Conservation (phyloP, 2,329 filamentous ascomycete species). For the Blastomyces percursus region DNA sequence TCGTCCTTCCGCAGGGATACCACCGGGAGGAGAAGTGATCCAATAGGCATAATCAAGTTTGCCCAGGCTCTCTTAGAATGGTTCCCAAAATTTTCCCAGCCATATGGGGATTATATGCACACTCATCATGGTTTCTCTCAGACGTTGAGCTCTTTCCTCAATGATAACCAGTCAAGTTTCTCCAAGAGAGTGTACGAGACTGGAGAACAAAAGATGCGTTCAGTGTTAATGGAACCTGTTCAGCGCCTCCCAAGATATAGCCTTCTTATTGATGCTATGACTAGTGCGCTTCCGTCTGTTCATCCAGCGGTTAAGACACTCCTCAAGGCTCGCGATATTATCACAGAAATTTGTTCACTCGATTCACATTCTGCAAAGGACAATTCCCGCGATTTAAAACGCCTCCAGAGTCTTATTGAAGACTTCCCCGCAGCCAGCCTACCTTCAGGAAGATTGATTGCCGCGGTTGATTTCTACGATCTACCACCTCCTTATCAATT, state of each 20-base stretch:
- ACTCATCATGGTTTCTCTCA: conserved; percentile 80
- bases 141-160: conserved; percentile 66
- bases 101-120: conserved; percentile 87
- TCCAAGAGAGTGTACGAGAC: conserved; percentile 67
- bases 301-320: conserved; percentile 76
- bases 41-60: conserved; percentile 65
- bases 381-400: conserved; percentile 61
- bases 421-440: conserved; percentile 63
- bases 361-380: conserved; percentile 57
- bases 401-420: conserved; percentile 64
- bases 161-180: conserved; percentile 68
- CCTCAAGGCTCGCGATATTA: conserved; percentile 81
- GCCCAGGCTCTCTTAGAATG: conserved; percentile 75
- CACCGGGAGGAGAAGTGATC: conserved; percentile 46
- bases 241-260: conserved; percentile 91
- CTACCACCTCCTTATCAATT: conserved; percentile 59
- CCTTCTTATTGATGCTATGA: conserved; percentile 90
- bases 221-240: conserved; percentile 88
- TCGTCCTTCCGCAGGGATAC: conserved; percentile 37
- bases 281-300: conserved; percentile 69
- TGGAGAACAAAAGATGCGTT: conserved; percentile 83
- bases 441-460: conserved; percentile 66
- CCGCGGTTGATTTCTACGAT: conserved; percentile 69
- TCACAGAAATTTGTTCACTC: conserved; percentile 92
- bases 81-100: conserved; percentile 85